These are phyloP conservation scores for Cryptosporidium ryanae DNA, from an alignment of 169 alveolate genomes.

Conservation along the genomic window DNA sequence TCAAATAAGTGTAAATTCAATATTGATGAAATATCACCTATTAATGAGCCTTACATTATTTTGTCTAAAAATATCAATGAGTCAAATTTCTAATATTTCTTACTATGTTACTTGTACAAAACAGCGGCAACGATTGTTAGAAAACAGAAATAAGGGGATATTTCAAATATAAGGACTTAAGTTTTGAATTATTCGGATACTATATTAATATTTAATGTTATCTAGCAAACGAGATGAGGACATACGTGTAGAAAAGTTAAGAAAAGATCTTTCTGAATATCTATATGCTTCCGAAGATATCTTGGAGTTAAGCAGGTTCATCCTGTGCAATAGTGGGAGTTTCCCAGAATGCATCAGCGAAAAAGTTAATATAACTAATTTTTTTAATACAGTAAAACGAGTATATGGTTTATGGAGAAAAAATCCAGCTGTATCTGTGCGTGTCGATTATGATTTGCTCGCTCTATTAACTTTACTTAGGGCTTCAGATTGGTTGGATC, in stretches of 20 bases:
- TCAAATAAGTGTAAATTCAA: conserved; percentile 19
- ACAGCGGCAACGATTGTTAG: background rate
- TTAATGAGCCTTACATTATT: conserved; percentile 30
- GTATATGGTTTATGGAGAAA: conserved; percentile 41
- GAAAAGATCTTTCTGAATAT: conserved; percentile 17
- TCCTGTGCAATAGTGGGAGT: conserved; percentile 13
- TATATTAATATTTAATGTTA: background rate
- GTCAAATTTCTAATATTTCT: no score
- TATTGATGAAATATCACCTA: conserved; percentile 57
- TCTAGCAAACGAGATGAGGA: background rate
- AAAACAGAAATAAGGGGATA: no score
- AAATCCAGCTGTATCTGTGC: conserved; percentile 62
- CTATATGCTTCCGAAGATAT: conserved; percentile 35
- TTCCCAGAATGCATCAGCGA: conserved; percentile 36
- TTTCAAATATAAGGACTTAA: background rate
- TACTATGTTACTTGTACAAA: no score
- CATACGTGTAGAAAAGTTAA: background rate
- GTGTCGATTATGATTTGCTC: conserved; percentile 48
- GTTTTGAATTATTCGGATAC: background rate
- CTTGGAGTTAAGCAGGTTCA: conserved; percentile 43
- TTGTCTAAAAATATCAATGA: conserved; percentile 1
- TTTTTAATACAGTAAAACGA: conserved; percentile 47
- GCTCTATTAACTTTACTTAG: conserved; percentile 50
- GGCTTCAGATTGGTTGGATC: conserved; percentile 48
- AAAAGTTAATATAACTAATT: conserved; percentile 11